A percentile compares a stretch with the other conserved stretches of the same genome.
Conservation (phyloP, 805 yeast species). For the Wickerhamomyces tratensis region DNA sequence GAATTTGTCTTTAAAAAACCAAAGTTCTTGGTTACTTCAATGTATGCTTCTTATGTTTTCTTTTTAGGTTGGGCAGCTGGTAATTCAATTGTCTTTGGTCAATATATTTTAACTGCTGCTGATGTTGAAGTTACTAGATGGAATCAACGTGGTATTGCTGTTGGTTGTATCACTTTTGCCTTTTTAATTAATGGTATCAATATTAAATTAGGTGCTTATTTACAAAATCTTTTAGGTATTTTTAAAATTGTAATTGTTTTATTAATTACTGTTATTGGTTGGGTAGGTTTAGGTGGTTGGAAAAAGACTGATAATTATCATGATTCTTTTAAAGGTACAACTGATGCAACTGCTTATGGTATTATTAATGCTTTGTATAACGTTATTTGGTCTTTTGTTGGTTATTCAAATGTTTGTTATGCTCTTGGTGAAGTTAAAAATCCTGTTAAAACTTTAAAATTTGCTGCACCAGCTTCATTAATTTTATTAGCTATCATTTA, state of each 20-base stretch:
- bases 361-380: slow-evolving; percentile 69
- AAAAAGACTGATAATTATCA: slow-evolving; percentile 50
- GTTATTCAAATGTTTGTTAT: slow-evolving; percentile 76
- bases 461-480: slow-evolving; percentile 72
- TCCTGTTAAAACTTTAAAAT: slow-evolving; percentile 57
- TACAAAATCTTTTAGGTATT: slow-evolving; percentile 58
- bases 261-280: slow-evolving; percentile 67
- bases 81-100: slow-evolving; percentile 73
- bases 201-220: slow-evolving; percentile 55
- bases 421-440: slow-evolving; percentile 73
- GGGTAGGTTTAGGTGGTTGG: slow-evolving; percentile 77
- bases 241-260: slow-evolving; percentile 66
- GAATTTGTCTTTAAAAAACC: slow-evolving; percentile 67
- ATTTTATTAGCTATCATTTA: slow-evolving; percentile 52
- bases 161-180: slow-evolving; percentile 64
- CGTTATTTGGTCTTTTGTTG: slow-evolving; percentile 79
- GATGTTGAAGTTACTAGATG: slow-evolving; percentile 58
- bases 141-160: slow-evolving; percentile 71
- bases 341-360: slow-evolving; percentile 52
- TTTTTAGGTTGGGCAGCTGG: slow-evolving; percentile 83
- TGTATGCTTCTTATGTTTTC: slow-evolving; percentile 63
- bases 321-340: slow-evolving; percentile 46
- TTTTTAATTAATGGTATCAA: slow-evolving; percentile 51
- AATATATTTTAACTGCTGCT: slow-evolving; percentile 68
- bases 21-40: slow-evolving; percentile 51